These are phyloP conservation scores for Xylariaceae sp. DNA, from an alignment of 2,329 filamentous ascomycete genomes.

Conservation along the genomic window DNA sequence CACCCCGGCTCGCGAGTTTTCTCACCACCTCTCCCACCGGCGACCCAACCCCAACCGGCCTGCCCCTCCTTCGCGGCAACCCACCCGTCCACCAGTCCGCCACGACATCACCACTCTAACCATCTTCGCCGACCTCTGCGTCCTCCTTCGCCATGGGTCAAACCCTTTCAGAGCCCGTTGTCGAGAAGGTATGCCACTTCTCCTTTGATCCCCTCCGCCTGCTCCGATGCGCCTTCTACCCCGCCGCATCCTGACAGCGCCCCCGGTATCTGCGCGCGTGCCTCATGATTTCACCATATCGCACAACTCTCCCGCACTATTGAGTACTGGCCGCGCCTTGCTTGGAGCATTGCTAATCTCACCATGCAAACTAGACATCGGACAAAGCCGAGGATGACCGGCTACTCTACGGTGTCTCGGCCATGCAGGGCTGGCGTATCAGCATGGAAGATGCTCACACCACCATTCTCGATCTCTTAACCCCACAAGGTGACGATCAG, in stretches of 20 bases:
- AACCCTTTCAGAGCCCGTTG: conserved; percentile 97
- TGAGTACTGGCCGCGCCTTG: not conserved
- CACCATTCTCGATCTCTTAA: conserved; percentile 79
- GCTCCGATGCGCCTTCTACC: conserved; percentile 18
- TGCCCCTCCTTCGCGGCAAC: conserved; percentile 8
- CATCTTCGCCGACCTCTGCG: conserved; percentile 20
- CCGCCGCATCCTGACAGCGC: conserved; percentile 7
- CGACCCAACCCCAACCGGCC: not conserved
- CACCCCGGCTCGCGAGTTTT: too few species aligned
- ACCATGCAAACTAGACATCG: conserved; percentile 60
- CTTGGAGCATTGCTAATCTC: conserved; percentile 5
- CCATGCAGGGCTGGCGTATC: conserved; percentile 99
- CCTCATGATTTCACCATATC: conserved; percentile 18
- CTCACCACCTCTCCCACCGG: too few species aligned
- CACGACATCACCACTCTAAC: conserved; percentile 23
- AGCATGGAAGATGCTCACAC: conserved; percentile 99
- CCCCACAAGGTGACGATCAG: conserved; percentile 51
- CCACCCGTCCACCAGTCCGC: conserved; percentile 10
- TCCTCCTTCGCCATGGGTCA: conserved; percentile 74
- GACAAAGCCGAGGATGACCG: conserved; percentile 88
- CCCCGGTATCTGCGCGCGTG: conserved; percentile 15
- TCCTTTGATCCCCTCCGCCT: conserved; percentile 8
- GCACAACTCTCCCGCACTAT: too few species aligned
- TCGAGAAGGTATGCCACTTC: conserved; percentile 82
- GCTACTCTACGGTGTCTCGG: conserved; percentile 88